These are phyloP conservation scores for Venturia effusa DNA, from an alignment of 2,329 filamentous ascomycete genomes.

Conservation along the genomic window DNA sequence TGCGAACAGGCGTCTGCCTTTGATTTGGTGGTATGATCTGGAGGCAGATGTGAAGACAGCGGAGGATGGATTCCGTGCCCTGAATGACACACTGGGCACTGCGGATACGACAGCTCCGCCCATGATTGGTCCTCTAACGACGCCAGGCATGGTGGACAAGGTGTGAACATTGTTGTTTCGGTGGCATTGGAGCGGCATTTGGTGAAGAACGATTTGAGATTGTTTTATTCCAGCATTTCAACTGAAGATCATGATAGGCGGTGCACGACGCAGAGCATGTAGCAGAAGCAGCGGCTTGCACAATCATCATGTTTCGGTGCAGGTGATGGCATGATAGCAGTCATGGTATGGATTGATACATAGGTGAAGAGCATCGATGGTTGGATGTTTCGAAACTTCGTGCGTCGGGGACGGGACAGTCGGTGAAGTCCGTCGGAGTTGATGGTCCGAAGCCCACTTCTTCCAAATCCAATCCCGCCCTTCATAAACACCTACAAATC, in stretches of 20 bases:
- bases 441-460: too few relatives aligned
- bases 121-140: background rate
- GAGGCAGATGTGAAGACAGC: conserved; percentile 17
- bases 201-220: background rate
- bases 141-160: background rate
- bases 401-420: too few relatives aligned
- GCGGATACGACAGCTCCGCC: background rate
- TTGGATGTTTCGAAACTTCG: background rate
- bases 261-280: background rate
- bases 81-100: background rate
- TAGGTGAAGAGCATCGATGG: background rate
- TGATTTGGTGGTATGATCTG: conserved; percentile 22
- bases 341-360: background rate
- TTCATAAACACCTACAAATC: background rate
- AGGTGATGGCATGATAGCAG: background rate
- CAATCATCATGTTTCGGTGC: background rate
- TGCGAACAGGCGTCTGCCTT: conserved; percentile 16
- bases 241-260: background rate
- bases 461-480: too few relatives aligned
- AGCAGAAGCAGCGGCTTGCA: background rate
- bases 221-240: background rate
- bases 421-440: too few relatives aligned
- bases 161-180: background rate
- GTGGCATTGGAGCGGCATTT: background rate
- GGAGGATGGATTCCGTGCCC: conserved; percentile 10